phyloP scores from a whole-genome alignment of 768 basidiomycete genomes.

The Candolleomyces aberdarensis region DNA sequence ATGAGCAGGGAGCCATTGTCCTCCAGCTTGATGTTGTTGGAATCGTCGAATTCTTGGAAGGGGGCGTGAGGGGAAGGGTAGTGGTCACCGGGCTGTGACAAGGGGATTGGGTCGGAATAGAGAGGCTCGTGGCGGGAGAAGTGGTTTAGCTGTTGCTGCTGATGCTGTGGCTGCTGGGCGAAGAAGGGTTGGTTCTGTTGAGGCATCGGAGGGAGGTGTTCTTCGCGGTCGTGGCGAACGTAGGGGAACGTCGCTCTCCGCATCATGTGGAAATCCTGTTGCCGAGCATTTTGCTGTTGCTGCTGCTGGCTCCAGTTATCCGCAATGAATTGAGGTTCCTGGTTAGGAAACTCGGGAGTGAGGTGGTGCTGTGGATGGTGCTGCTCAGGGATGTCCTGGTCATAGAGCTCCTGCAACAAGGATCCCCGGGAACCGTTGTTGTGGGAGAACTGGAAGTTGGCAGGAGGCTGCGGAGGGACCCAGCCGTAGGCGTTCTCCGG shows the following conservation, averaged over 20 bases:
- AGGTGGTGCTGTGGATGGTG: conserved; percentile 26
- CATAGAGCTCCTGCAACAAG: conserved; percentile 67
- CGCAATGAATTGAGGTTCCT: conserved; percentile 27
- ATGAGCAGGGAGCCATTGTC: conserved; percentile 58
- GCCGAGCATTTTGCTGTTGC: conserved; percentile 26
- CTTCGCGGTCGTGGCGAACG: conserved; percentile 67
- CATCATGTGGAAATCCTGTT: conserved; percentile 44
- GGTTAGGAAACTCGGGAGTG: conserved; percentile 32
- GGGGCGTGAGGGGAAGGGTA: conserved; percentile 39
- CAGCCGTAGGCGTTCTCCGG: conserved; percentile 30
- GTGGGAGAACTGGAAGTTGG: conserved; percentile 27
- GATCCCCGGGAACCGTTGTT: conserved; percentile 41
- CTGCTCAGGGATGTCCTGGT: conserved; percentile 33
- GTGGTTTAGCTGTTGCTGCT: conserved; percentile 24
- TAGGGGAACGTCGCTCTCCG: conserved; percentile 78
- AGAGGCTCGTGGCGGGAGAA: conserved; percentile 29
- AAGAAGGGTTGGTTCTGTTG: conserved; percentile 45
- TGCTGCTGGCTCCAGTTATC: conserved; percentile 32
- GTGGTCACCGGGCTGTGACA: conserved; percentile 27
- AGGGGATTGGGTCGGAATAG: conserved; percentile 31
- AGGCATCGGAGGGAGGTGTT: conserved; percentile 38
- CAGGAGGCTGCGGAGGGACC: conserved; percentile 22
- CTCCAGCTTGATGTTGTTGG: conserved; percentile 62
- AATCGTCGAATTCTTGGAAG: conserved; percentile 46
- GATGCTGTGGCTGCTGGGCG: conserved; percentile 39